These are phyloP conservation scores for Podospora comata DNA, from an alignment of 495 filamentous ascomycete species.

Conservation along the genomic window DNA sequence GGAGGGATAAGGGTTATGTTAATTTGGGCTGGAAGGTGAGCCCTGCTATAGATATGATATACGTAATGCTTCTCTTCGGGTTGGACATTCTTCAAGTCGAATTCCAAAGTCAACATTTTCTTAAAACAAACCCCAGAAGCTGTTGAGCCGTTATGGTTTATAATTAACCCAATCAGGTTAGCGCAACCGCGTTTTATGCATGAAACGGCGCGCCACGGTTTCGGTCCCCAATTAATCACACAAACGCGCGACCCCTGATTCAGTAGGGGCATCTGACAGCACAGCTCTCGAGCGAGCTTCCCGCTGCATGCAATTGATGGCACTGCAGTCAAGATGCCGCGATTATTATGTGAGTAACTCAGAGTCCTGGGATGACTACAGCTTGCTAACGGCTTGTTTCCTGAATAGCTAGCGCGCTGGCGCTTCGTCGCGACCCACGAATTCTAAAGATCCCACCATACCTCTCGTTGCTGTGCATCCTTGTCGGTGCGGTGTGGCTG, in stretches of 20 bases:
- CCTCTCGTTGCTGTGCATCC: slow-evolving; percentile 80
- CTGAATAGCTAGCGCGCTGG: slow-evolving; percentile 44
- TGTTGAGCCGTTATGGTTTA: not conserved
- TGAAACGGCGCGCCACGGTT: slow-evolving; percentile 14
- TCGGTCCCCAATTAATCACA: slow-evolving; percentile 7
- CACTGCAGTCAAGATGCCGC: slow-evolving; percentile 41
- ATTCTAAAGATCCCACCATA: slow-evolving; percentile 73
- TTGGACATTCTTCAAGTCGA: not conserved
- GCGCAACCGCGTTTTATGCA: slow-evolving; percentile 20
- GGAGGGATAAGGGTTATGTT: not conserved
- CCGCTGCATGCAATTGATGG: slow-evolving; percentile 7
- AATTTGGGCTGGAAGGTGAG: not conserved
- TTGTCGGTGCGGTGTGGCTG: slow-evolving; percentile 89
- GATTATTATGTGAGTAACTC: slow-evolving; percentile 30
- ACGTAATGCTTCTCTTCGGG: not conserved
- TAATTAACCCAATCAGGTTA: slow-evolving; percentile 13
- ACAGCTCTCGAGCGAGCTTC: slow-evolving; percentile 6
- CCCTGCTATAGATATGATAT: not conserved
- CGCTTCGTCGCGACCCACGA: slow-evolving; percentile 62
- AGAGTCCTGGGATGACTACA: not conserved
- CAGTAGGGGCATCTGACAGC: not conserved
- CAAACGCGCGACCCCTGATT: slow-evolving; percentile 18
- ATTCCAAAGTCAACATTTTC: not conserved
- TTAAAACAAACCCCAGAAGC: not conserved
- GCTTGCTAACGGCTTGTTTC: slow-evolving; percentile 4